Base-by-base conservation (phyloP, 345 rosid species). In the Syzygium grande region DNA sequence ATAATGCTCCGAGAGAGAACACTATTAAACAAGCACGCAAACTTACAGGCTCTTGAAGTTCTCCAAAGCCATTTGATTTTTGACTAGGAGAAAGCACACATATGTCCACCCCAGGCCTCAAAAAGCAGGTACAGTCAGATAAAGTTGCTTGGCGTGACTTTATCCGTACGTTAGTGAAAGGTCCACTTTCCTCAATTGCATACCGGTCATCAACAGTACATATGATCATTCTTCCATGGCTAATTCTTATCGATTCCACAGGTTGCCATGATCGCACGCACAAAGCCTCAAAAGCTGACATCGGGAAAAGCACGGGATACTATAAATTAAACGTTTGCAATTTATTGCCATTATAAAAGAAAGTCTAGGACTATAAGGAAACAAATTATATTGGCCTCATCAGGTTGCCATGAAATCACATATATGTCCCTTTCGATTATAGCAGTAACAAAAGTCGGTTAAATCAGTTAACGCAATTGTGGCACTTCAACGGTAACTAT, bases 61-160 rank as follows among this genome's bases (percentile, higher is more conserved):
- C 92, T 53, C 89, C 94, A 63, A 91, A 90, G 12, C 88, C 55
- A 49, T 79, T 91, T 27, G 73, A 51, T 65, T 58, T 73, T 84
- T 87, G 85, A 11, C 91, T 27, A 22, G 84, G 23, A 87, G 91
- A 90, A 83, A 95, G 93, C 84, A 95, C 92, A 27, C 98, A 95
- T 87, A 97, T 89, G 89, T 97, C 99, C 80, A 96, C 51, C 34
- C 98, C 93, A 25, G 95, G 94, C 91, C 99, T 95, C 89, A 97
- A 83, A 88, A 94, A 93, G 89, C 95, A 94, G 51, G 92, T 93
- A 90, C 99, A 97, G 86, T 97, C 98, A 15, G 91, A 85, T 59
- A 88, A 51, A 63, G 89, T 93, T 9, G 99, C 96, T 85, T 59
- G 91, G 90, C 98, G 93, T 25, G 99, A 95, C 92, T 92, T 94